Conservation (phyloP, 306 rosid genomes). For the Lathyrus sativus region DNA sequence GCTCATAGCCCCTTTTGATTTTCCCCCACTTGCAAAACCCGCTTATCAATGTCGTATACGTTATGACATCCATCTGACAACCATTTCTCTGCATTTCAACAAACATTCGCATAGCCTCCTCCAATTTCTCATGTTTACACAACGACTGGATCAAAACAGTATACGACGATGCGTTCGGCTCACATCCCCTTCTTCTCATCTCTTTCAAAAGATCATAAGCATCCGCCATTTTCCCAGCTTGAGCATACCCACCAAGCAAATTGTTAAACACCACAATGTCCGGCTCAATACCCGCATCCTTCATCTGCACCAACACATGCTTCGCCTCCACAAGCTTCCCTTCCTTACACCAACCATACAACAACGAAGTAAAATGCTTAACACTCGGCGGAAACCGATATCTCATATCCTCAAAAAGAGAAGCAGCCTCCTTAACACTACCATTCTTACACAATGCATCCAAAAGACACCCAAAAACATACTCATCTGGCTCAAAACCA, state of each 20-base stretch:
- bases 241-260: conserved; percentile 73
- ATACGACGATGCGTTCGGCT: conserved; percentile 65
- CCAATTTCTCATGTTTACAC: conserved; percentile 68
- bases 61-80: conserved; percentile 64
- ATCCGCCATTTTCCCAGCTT: conserved; percentile 71
- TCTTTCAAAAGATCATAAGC: conserved; percentile 74
- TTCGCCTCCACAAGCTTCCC: conserved; percentile 84
- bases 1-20: conserved; percentile 66
- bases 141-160: conserved; percentile 76
- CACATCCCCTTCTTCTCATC: conserved; percentile 66
- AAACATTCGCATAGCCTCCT: conserved; percentile 71
- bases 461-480: conserved; percentile 77
- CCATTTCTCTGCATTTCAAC: conserved; percentile 77
- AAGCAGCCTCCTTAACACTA: conserved; percentile 72
- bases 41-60: conserved; percentile 71
- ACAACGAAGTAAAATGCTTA: conserved; percentile 76
- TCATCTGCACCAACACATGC: conserved; percentile 71
- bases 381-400: conserved; percentile 53
- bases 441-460: conserved; percentile 91
- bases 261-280: conserved; percentile 80
- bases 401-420: conserved; percentile 75
- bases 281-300: conserved; percentile 63
- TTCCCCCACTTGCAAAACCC: conserved; percentile 87
- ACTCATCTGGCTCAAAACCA: conserved; percentile 76
- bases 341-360: conserved; percentile 91